These are phyloP conservation scores for Cryptococcus sp. DNA, from an alignment of 1,284 basidiomycete species.

Conservation along the genomic window DNA sequence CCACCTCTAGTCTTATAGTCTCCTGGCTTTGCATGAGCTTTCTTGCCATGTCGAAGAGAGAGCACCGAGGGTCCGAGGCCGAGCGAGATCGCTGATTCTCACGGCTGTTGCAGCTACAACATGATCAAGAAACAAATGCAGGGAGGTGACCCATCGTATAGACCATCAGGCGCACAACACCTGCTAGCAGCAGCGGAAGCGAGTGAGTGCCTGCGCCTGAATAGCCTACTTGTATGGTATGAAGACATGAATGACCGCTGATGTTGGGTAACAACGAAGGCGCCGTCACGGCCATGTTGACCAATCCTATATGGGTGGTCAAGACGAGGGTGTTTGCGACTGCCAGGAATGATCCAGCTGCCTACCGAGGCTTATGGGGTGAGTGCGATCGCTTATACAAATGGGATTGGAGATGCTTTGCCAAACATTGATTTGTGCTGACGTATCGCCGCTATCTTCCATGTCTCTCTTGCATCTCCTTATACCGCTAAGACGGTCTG, in stretches of 20 bases:
- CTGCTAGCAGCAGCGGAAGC: slow-evolving; percentile 91
- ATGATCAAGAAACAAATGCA: slow-evolving; percentile 77
- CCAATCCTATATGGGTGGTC: slow-evolving; percentile 98
- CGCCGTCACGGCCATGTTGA: slow-evolving; percentile 88
- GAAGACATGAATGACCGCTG: not conserved
- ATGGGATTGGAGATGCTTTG: not conserved
- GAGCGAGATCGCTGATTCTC: not conserved
- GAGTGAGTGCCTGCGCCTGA: slow-evolving; percentile 61
- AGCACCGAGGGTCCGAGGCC: not conserved
- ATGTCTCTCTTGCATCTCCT: not conserved
- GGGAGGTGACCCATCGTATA: slow-evolving; percentile 47
- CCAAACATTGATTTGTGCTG: not conserved
- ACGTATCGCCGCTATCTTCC: not conserved
- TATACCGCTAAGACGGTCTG: slow-evolving; percentile 66
- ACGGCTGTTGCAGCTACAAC: slow-evolving; percentile 72
- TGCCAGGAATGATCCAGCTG: slow-evolving; percentile 61
- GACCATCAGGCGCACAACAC: slow-evolving; percentile 74
- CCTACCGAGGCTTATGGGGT: slow-evolving; percentile 81
- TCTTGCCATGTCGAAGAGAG: not conserved
- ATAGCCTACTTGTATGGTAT: not conserved
- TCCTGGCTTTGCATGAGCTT: not conserved
- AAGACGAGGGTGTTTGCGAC: slow-evolving; percentile 98
- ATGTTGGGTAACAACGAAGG: slow-evolving; percentile 57
- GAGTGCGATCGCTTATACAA: slow-evolving; percentile 42
- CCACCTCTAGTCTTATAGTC: no score